phyloP scores from a whole-genome alignment of 2,329 filamentous ascomycete species.

The Whalleya microplaca region DNA sequence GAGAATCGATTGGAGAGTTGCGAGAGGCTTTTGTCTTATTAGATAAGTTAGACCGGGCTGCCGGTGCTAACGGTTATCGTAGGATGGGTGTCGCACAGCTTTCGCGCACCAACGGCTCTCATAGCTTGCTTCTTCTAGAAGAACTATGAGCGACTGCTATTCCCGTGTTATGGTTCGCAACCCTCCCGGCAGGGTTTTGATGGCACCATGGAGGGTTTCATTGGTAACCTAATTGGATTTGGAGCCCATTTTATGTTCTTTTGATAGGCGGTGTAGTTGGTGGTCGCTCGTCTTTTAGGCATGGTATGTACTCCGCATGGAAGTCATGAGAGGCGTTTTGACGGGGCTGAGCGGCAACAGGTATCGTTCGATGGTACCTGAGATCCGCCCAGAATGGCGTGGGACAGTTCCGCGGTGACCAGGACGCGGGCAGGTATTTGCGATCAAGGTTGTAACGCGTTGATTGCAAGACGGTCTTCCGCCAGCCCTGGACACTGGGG shows the following conservation, averaged over 20 bases:
- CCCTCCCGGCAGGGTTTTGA: not conserved
- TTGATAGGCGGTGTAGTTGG: not conserved
- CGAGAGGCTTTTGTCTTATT: not conserved
- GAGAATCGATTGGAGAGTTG: not conserved
- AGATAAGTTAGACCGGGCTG: not conserved
- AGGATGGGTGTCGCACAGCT: no score
- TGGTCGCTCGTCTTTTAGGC: not conserved
- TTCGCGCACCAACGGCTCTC: not conserved
- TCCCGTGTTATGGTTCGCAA: not conserved
- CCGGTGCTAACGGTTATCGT: not conserved
- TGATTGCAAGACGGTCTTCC: conserved; percentile 1
- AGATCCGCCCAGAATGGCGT: conserved; percentile 3
- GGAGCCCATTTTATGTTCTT: not conserved
- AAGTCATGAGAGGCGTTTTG: not conserved
- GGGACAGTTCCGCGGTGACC: conserved; percentile 4
- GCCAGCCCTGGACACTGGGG: not conserved
- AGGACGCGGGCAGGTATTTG: conserved; percentile 22
- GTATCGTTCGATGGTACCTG: conserved; percentile 7
- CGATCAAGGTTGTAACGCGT: conserved; percentile 16
- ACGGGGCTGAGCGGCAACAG: conserved; percentile 23
- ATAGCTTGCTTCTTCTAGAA: not conserved
- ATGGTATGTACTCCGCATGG: not conserved
- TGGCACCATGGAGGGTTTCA: not conserved
- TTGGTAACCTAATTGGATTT: not conserved
- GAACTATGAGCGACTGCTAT: not conserved